These are phyloP conservation scores for Alternaria hordeiaustralica DNA, from an alignment of 2,329 filamentous ascomycete species.

Conservation along the genomic window DNA sequence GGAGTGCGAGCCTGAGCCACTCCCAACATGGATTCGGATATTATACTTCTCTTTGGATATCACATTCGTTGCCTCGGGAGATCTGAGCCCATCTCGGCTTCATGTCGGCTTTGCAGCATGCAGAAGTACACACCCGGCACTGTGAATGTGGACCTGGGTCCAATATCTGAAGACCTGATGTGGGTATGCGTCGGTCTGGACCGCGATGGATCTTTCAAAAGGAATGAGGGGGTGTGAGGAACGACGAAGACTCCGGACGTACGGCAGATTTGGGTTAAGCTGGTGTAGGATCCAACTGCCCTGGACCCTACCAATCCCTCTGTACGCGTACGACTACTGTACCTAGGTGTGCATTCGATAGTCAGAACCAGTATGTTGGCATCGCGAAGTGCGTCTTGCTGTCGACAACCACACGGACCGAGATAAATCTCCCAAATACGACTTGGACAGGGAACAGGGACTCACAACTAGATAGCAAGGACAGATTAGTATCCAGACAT, in stretches of 20 bases:
- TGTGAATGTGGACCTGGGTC: not conserved
- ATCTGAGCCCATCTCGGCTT: not conserved
- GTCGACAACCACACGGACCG: not conserved
- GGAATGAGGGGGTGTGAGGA: not conserved
- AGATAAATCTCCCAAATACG: not conserved
- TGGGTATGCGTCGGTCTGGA: slow-evolving; percentile 2
- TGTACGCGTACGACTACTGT: not conserved
- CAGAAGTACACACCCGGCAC: not conserved
- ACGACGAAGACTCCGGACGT: not conserved
- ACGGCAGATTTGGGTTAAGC: not conserved
- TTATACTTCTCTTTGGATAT: not conserved
- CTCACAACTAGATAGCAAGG: not conserved
- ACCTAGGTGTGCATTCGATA: not conserved
- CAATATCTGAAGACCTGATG: not conserved
- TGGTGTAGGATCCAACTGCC: not conserved
- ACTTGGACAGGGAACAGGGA: not conserved
- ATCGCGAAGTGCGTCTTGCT: not conserved
- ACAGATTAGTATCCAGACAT: not conserved
- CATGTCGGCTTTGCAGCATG: not conserved
- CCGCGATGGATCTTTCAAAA: not conserved
- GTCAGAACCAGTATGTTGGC: not conserved
- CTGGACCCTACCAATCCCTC: not conserved
- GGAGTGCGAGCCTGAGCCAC: not conserved
- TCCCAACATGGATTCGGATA: not conserved
- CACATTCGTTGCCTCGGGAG: not conserved